Conservation (phyloP, 148 eudicot species). For the Salicornia ramosissima region DNA sequence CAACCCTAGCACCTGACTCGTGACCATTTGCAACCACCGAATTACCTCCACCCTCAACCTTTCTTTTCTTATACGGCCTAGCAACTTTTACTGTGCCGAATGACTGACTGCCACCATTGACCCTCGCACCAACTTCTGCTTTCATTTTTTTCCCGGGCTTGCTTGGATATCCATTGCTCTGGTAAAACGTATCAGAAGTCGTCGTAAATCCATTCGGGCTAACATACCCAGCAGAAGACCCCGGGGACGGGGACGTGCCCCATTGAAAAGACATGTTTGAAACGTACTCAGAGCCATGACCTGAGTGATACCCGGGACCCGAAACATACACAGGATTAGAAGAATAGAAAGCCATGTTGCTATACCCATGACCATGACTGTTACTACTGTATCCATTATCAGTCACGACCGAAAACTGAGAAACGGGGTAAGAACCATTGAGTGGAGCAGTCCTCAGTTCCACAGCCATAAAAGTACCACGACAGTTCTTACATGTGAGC, state of each 20-base stretch:
- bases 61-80: slow-evolving; percentile 72
- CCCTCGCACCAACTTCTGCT: slow-evolving; percentile 22
- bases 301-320: slow-evolving; percentile 58
- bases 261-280: slow-evolving; percentile 77
- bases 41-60: slow-evolving; percentile 40
- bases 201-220: slow-evolving; percentile 44
- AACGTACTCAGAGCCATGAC: slow-evolving; percentile 59
- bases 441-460: slow-evolving; percentile 79
- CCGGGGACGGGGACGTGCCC: slow-evolving; percentile 49
- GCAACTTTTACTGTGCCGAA: slow-evolving; percentile 37
- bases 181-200: slow-evolving; percentile 32
- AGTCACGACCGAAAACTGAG: slow-evolving; percentile 54
- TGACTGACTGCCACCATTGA: slow-evolving; percentile 41
- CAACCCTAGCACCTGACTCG: slow-evolving; percentile 32
- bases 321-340: slow-evolving; percentile 42
- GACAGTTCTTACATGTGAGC: slow-evolving; percentile 95
- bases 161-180: slow-evolving; percentile 37
- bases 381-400: slow-evolving; percentile 58
- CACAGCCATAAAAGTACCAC: slow-evolving; percentile 87
- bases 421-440: slow-evolving; percentile 71
- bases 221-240: slow-evolving; percentile 43
- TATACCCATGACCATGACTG: slow-evolving; percentile 57
- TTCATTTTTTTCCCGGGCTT: slow-evolving; percentile 35
- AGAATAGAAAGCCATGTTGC: slow-evolving; percentile 42
- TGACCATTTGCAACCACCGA: slow-evolving; percentile 25